Conservation (phyloP, 495 filamentous ascomycete species). For the Lasiosphaeris hirsuta region DNA sequence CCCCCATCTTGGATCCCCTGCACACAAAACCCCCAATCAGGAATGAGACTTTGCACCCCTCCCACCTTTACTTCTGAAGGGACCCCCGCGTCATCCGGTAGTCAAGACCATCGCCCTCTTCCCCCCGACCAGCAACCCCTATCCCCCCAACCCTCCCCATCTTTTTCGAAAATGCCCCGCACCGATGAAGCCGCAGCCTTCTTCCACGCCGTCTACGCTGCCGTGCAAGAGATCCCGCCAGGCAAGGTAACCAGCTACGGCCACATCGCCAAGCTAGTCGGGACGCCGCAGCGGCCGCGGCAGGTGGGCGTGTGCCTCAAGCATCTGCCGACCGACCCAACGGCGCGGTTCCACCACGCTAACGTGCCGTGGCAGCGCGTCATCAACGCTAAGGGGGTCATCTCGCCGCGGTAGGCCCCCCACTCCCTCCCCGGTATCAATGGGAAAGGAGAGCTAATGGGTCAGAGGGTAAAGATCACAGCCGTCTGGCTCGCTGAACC, state of each 20-base stretch:
- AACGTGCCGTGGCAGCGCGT: conserved; percentile 96
- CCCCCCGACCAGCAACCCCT: not conserved
- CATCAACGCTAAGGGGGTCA: conserved; percentile 78
- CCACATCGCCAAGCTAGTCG: conserved; percentile 78
- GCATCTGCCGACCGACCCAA: conserved; percentile 59
- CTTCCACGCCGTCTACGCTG: conserved; percentile 77
- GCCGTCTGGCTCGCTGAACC: conserved; percentile 62
- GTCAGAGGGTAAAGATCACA: conserved; percentile 52
- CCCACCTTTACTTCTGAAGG: too few species aligned
- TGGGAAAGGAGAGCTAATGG: not conserved
- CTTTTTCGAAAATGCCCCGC: conserved; percentile 65
- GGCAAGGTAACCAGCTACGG: conserved; percentile 87
- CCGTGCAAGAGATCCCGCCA: conserved; percentile 77
- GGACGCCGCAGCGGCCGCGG: conserved; percentile 66
- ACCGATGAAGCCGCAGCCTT: conserved; percentile 82
- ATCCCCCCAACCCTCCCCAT: not conserved
- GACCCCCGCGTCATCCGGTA: too few species aligned
- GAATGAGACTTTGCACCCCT: too few species aligned
- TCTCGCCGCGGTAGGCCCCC: conserved; percentile 68
- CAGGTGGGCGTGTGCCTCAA: conserved; percentile 90
- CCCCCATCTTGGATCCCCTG: too few species aligned
- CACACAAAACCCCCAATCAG: too few species aligned
- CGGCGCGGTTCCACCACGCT: conserved; percentile 56
- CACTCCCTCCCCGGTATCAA: conserved; percentile 4
- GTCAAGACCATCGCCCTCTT: too few species aligned